These are phyloP conservation scores for bread wheat (Triticum aestivum) DNA, from an alignment of 176 grass and related monocot species.

Conservation along the genomic window DNA sequence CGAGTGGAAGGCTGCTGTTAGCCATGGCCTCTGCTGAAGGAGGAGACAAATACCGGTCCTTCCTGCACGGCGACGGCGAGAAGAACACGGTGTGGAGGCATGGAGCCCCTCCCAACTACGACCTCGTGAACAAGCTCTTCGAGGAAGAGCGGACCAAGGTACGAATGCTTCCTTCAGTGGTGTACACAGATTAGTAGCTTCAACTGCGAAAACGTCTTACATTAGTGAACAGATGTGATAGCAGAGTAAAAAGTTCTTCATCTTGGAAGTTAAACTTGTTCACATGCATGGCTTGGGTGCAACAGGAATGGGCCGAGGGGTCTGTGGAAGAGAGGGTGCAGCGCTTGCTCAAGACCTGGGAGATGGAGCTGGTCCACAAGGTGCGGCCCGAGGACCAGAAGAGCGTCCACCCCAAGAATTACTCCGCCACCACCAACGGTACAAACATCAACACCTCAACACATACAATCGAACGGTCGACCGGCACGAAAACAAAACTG, in stretches of 20 bases:
- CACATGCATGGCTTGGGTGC: no score
- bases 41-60: conserved; percentile 66
- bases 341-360: conserved; percentile 68
- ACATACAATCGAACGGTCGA: neutral
- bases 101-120: conserved; percentile 68
- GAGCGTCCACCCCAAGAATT: conserved; percentile 25
- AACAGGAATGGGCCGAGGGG: conserved; percentile 53
- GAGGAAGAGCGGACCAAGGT: conserved; percentile 69
- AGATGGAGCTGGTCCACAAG: conserved; percentile 76
- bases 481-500: no score
- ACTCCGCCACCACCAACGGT: neutral
- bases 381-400: conserved; percentile 49
- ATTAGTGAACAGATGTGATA: no score
- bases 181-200: no score
- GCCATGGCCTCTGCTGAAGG: conserved; percentile 30
- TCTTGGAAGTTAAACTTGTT: neutral
- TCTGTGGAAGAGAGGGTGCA: conserved; percentile 74
- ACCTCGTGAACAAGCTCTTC: conserved; percentile 73
- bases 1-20: neutral
- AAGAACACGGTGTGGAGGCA: conserved; percentile 55
- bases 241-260: no score
- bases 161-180: neutral
- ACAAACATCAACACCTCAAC: conserved; percentile 20
- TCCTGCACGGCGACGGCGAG: conserved; percentile 70
- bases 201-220: no score